Base-by-base conservation (phyloP, 179 eudicot species). In the Heliamphora pulchella region DNA sequence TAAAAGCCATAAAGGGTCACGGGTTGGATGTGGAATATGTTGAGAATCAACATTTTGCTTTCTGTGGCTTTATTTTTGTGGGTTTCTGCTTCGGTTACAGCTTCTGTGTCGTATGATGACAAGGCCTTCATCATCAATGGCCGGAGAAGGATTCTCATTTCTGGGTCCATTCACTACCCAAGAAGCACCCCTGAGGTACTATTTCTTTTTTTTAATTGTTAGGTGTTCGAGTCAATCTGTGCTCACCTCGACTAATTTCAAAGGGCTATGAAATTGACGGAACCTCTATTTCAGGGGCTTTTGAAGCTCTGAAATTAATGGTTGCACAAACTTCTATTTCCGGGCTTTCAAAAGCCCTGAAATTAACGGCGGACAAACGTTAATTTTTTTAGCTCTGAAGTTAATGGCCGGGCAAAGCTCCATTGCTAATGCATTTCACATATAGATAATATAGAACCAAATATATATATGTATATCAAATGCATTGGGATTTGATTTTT, bases 91-190 rank as follows among this genome's bases (percentile, higher is more conserved):
- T 74, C 81, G 0, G 91, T 82, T 58, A 75, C 64, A 55, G 92
- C 89, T 11, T 80, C 90, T 75, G 95, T 91, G 50, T 80, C 90
- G 13, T 93, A 93, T 74, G 95, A 91, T 80, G 85, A 79, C 18
- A 93, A 82, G 78, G 89, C 95, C 3, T 81, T 93, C 66, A 86
- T 82, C 55, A 89, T 93, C 31, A 82, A 87, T 87, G 90, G 91
- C 57, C 82, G 83, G 5, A 86, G 97, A 51, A 91, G 83, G 62
- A 89, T 93, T 81, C 92, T 93, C 41, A 78, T 91, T 51, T 93
- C 97, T 68, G 95, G 97, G 0, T 91, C 95, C 11, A 92, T 92
- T 87, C 97, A 92, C 78, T 92, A 92, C 81, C 95, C 97, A 48
- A 83, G 97, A 80, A 92, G 97, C 80, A 91, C 94, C 4, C 95